A percentile compares a stretch with the other conserved stretches of the same genome.
phyloP scores from a whole-genome alignment of 306 rosid species.

The Herpetospermum pedunculosum region DNA sequence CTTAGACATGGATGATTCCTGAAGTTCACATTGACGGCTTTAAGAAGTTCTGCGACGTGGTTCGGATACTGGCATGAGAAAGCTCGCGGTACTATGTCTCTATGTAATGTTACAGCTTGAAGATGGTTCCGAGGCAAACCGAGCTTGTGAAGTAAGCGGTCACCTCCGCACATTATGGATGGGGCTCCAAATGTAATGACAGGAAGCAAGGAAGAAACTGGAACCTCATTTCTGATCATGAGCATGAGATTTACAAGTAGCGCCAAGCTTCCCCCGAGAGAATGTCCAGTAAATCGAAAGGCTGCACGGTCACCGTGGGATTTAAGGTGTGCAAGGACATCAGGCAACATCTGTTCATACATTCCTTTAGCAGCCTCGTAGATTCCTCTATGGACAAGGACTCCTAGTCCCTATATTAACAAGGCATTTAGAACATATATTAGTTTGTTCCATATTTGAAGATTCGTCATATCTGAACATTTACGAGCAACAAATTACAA shows the following conservation, averaged over 20 bases:
- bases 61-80: constrained; percentile 89
- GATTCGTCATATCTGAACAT: not conserved
- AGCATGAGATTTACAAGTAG: constrained; percentile 80
- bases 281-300: constrained; percentile 88
- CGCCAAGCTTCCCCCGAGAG: constrained; percentile 97
- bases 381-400: constrained; percentile 89
- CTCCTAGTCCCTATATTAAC: constrained; percentile 49
- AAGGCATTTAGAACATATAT: not conserved
- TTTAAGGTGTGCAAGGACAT: constrained; percentile 51
- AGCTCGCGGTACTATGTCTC: constrained; percentile 94
- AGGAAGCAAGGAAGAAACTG: constrained; percentile 70
- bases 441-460: not conserved
- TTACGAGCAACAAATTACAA: not conserved
- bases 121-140: constrained; percentile 69
- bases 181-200: constrained; percentile 92
- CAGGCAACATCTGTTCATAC: constrained; percentile 82
- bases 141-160: constrained; percentile 51
- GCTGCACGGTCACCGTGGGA: constrained; percentile 48
- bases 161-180: constrained; percentile 89
- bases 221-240: constrained; percentile 58
- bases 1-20: constrained; percentile 83
- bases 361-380: constrained; percentile 97
- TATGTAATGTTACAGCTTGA: constrained; percentile 72
- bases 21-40: constrained; percentile 73
- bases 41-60: constrained; percentile 70